Evolutionary conservation across 345 rosid genomes (phyloP), one percentile per base, ranked within the genome.

Genomic region (Orychophragmus violaceus): DNA sequence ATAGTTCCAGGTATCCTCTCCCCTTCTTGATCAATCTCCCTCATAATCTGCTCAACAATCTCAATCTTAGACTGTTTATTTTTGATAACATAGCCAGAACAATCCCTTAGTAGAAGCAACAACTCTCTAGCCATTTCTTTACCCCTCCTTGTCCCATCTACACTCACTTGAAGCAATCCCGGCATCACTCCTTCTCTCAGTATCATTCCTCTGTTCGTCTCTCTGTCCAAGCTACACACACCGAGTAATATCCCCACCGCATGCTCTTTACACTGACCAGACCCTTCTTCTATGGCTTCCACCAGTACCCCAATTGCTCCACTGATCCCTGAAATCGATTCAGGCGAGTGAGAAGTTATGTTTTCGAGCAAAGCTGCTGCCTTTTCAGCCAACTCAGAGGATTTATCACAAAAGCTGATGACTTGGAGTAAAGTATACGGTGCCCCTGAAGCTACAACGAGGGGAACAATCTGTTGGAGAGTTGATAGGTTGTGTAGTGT

Each of bases 401-500:
- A 58, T 56, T 83, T 87, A 21, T 80, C 86, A 2, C 74, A 9
- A 54, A 39, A 5, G 45, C 58, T 77, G 11, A 83, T 77, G 4
- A 79, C 69, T 60, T 78, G 85, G 44, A 92, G 85, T 80, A 92
- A 70, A 36, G 74, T 53, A 7, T 76, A 74, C 2, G 77, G 79
- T 42, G 69, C 76, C 12, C 85, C 89, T 5, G 84, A 83, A 16
- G 93, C 71, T 22, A 82, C 81, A 2, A 89, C 54, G 11, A 78
- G 57, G 8, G 88, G 83, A 51, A 83, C 54, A 9, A 76, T 75
- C 68, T 82, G 93, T 42, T 53, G 75, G 57, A 82, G 83, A 14
- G 88, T 87, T 13, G 91, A 81, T 75, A 89, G 88, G 42, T 86
- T 92, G 67, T 84, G 98, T 49, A 92, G 85, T 4, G 95, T 89